phyloP scores from a whole-genome alignment of 805 yeast genomes.

The Cyberlindnera xylosilytica region DNA sequence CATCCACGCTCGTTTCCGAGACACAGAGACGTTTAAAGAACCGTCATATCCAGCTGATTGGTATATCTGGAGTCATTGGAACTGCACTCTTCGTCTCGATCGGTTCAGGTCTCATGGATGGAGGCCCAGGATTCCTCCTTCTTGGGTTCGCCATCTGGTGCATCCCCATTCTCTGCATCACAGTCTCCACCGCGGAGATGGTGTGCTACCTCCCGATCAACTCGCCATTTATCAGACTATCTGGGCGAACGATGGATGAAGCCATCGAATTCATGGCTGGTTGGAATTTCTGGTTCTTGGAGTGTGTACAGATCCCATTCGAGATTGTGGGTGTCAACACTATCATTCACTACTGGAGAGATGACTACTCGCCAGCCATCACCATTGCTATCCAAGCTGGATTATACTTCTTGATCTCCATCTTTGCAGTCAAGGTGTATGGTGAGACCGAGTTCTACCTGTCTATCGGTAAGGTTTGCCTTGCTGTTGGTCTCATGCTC shows the following conservation, averaged over 20 bases:
- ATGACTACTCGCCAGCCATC: constrained; percentile 69
- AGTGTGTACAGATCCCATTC: constrained; percentile 76
- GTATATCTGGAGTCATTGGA: constrained; percentile 81
- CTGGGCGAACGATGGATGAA: constrained; percentile 73
- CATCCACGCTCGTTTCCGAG: constrained; percentile 22
- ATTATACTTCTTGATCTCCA: constrained; percentile 59
- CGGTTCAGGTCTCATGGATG: constrained; percentile 58
- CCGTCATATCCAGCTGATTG: constrained; percentile 77
- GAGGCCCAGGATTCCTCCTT: constrained; percentile 70
- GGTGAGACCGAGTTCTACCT: constrained; percentile 86
- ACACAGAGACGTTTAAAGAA: constrained; percentile 52
- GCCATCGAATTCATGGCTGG: constrained; percentile 75
- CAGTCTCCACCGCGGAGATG: constrained; percentile 75
- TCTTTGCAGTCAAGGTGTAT: constrained; percentile 69
- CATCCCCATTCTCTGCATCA: constrained; percentile 61
- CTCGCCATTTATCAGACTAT: constrained; percentile 73
- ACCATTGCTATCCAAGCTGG: constrained; percentile 64
- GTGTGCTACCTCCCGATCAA: constrained; percentile 72
- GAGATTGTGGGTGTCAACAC: constrained; percentile 81
- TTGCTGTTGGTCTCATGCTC: constrained; percentile 71
- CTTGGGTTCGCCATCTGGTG: constrained; percentile 68
- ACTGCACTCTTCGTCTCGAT: constrained; percentile 76
- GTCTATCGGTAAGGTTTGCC: constrained; percentile 65
- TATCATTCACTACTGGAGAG: constrained; percentile 78
- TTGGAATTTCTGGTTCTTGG: constrained; percentile 76